Percentiles rank a stretch among this genome's conserved stretches.
Conservation (phyloP, 1,284 basidiomycete species). For the Laetiporus sulphureus region DNA sequence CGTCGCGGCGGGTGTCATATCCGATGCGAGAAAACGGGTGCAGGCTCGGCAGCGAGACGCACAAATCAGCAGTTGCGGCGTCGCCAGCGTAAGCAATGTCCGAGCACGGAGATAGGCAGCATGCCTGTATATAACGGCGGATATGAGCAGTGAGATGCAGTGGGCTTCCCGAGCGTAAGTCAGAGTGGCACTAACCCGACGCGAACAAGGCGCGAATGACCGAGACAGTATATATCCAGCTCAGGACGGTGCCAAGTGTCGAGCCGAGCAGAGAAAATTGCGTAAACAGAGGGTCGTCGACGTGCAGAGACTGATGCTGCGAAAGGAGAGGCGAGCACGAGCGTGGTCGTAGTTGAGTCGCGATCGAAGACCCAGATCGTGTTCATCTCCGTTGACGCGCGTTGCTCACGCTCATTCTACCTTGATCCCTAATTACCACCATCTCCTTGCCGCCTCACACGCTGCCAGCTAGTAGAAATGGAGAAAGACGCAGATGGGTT, state of each 20-base stretch:
- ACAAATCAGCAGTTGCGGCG: background rate
- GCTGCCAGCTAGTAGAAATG: too few species aligned
- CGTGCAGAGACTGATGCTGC: too few species aligned
- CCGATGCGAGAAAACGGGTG: background rate
- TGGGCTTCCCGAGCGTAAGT: background rate
- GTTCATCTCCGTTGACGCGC: conserved; percentile 1
- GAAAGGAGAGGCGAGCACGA: too few species aligned
- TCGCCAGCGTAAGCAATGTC: background rate
- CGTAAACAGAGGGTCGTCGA: too few species aligned
- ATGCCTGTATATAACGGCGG: background rate
- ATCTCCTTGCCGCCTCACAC: too few species aligned
- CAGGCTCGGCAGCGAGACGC: background rate
- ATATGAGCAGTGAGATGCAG: background rate
- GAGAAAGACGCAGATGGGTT: conserved; percentile 74
- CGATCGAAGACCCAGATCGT: too few species aligned
- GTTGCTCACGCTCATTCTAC: background rate
- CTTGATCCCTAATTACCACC: too few species aligned
- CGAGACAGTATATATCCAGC: too few species aligned
- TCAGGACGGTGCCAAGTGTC: too few species aligned
- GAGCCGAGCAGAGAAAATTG: conserved; percentile 1
- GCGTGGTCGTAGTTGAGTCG: too few species aligned
- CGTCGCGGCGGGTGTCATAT: conserved; percentile 17
- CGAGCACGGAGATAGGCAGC: conserved; percentile 4
- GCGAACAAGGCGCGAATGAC: conserved; percentile 2
- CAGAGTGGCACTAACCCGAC: background rate